These are phyloP conservation scores for Bromus sterilis DNA, from an alignment of 176 grass and related monocot genomes.

Conservation along the genomic window DNA sequence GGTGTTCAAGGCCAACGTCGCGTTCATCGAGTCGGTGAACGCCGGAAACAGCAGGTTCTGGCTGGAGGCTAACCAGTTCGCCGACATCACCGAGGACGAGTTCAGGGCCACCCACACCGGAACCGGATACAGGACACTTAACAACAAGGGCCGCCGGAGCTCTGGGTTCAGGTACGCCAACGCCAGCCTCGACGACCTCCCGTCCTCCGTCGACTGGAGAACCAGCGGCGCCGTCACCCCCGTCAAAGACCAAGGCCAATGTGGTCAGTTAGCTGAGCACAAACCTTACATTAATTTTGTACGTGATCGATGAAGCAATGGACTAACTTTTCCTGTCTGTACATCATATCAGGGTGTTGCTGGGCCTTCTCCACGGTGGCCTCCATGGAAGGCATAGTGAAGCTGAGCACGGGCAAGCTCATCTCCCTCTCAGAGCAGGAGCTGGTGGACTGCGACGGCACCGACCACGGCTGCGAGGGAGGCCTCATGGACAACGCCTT, in stretches of 20 bases:
- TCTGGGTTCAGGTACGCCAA: background rate
- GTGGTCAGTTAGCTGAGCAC: background rate
- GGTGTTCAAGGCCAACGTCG: slow-evolving; percentile 5
- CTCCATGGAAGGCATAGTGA: slow-evolving; percentile 44
- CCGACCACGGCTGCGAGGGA: slow-evolving; percentile 29
- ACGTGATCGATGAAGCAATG: too few relatives aligned
- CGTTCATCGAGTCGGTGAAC: slow-evolving; percentile 2
- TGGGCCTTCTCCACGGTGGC: slow-evolving; percentile 47
- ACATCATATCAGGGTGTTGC: slow-evolving; percentile 20
- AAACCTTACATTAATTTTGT: background rate
- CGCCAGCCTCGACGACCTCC: background rate
- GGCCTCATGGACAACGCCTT: slow-evolving; percentile 42
- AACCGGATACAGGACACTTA: background rate
- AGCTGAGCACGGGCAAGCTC: slow-evolving; percentile 41
- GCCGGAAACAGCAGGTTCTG: background rate
- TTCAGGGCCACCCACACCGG: background rate
- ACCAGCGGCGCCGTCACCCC: background rate
- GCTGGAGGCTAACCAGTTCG: slow-evolving; percentile 4
- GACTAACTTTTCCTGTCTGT: background rate
- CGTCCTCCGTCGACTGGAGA: background rate
- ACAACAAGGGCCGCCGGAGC: background rate
- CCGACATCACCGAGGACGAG: background rate
- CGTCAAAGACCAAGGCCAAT: background rate
- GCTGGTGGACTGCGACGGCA: slow-evolving; percentile 40
- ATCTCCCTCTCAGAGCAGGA: slow-evolving; percentile 54